A percentile compares a stretch with the other conserved stretches of the same genome.
Conservation (phyloP, 352 stramenopile genomes). For the Phytophthora pluvialis region DNA sequence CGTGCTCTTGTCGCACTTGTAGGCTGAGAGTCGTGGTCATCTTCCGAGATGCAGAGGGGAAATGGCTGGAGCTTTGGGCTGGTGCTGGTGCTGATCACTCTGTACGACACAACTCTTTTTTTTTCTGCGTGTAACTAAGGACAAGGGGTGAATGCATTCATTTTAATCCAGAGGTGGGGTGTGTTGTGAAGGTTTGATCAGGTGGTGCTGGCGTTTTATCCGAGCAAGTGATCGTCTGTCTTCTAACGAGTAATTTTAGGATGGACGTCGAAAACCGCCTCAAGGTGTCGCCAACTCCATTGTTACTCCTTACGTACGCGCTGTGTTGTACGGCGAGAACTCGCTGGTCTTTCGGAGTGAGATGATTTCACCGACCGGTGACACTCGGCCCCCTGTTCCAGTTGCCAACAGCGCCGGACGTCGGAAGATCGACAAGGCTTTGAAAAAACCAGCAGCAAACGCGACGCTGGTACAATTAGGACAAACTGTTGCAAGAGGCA, state of each 20-base stretch:
- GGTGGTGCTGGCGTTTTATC: conserved; percentile 4
- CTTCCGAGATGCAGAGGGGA: no score
- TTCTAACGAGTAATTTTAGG: conserved; percentile 19
- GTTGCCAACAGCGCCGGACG: conserved; percentile 6
- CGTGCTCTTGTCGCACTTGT: no score
- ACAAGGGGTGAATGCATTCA: conserved; percentile 41
- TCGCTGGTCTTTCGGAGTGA: not conserved
- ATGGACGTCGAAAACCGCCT: conserved; percentile 11
- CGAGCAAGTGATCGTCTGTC: conserved; percentile 3
- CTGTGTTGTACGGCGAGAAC: not conserved
- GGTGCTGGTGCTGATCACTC: conserved; percentile 17
- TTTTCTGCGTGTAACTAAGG: conserved; percentile 49
- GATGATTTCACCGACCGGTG: conserved; percentile 21
- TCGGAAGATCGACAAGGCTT: conserved; percentile 24
- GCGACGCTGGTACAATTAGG: conserved; percentile 37
- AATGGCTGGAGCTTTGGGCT: not conserved
- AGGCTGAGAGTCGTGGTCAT: no score
- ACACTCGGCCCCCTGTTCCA: conserved; percentile 23
- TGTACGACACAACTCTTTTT: conserved; percentile 35
- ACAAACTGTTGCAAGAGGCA: conserved; percentile 40
- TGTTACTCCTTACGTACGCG: not conserved
- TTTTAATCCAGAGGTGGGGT: conserved; percentile 2
- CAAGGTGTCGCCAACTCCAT: no score
- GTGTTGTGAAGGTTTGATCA: not conserved
- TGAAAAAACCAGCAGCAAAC: conserved; percentile 33